Conservation (phyloP, 2,329 filamentous ascomycete species). For the Penicillium brasilianum region DNA sequence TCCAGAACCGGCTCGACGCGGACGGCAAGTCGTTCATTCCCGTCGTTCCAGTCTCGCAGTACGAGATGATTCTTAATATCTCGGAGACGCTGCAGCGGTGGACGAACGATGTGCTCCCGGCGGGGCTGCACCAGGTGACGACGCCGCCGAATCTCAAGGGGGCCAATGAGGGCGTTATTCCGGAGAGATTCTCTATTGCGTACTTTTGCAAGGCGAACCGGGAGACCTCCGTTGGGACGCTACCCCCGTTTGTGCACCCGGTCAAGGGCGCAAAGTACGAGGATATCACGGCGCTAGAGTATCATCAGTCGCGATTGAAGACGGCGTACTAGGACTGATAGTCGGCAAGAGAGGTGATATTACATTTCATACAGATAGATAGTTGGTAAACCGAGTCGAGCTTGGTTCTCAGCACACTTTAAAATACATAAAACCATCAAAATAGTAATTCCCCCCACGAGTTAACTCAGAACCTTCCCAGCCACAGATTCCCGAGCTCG, state of each 20-base stretch:
- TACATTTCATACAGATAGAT: not conserved
- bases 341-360: not conserved
- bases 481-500: not conserved
- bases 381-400: not conserved
- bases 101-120: conserved; percentile 44
- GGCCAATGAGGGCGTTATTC: conserved; percentile 24
- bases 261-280: conserved; percentile 34
- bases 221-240: conserved; percentile 34
- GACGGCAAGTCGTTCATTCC: conserved; percentile 22
- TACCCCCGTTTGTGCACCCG: conserved; percentile 34
- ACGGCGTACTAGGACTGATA: not conserved
- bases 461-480: not conserved
- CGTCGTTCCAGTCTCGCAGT: conserved; percentile 7
- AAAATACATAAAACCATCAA: not conserved
- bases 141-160: conserved; percentile 32
- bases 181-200: conserved; percentile 33
- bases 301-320: conserved; percentile 13
- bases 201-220: conserved; percentile 43
- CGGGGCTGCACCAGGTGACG: conserved; percentile 44
- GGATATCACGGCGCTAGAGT: conserved; percentile 44
- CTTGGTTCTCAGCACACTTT: not conserved
- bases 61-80: conserved; percentile 48
- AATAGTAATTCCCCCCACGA: not conserved
- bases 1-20: conserved; percentile 37
- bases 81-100: conserved; percentile 48